Base-by-base conservation (phyloP, 2,329 filamentous ascomycete species). In the Talaromyces sp. region DNA sequence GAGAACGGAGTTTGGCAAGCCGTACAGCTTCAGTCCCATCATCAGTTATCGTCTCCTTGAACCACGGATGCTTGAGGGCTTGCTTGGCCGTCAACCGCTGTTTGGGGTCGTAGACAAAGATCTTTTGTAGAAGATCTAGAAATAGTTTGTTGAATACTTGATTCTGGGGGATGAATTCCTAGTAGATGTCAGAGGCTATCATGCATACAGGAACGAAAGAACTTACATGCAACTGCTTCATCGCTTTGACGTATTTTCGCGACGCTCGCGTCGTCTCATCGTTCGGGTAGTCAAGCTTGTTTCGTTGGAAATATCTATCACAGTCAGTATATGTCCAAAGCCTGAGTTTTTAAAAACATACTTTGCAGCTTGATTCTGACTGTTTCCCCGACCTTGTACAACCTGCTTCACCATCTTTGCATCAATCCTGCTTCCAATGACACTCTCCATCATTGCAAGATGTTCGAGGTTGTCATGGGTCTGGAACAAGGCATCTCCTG, bases 401-500 rank as follows among this genome's bases (percentile, higher is more conserved):
- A 87, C 85, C 65, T 84, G 81, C 69, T 80, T 80, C 62, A 87
- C 81, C 31, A 87, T 76, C 39, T 82, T 82, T 8, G 81, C 74
- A 66, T 88, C 86, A 50, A 88, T 83, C 69, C 82, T 83, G 54
- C 79, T 78, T 47, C 82, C 83, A 71, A 86, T 87, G 9, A 88
- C 85, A 11, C 82, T 81, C 74, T 89, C 87, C 87, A 89, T 89
- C 87, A 89, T 89, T 43, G 86, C 87, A 56, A 89, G 81, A 73
- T 89, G 87, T 73, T 89, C 87, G 37, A 88, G 81, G 68, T 89
- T 89, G 74, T 89, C 87, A 72, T 89, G 87, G 0, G 87, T 89
- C 73, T 89, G 87, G 78, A 89, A 89, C 2, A 89, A 78, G 50
- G 87, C 87, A 74, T 89, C 87, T 10, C 87, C 87, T 0, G 87